phyloP scores from a whole-genome alignment of 805 yeast genomes.

The Cyberlindnera amylophila region DNA sequence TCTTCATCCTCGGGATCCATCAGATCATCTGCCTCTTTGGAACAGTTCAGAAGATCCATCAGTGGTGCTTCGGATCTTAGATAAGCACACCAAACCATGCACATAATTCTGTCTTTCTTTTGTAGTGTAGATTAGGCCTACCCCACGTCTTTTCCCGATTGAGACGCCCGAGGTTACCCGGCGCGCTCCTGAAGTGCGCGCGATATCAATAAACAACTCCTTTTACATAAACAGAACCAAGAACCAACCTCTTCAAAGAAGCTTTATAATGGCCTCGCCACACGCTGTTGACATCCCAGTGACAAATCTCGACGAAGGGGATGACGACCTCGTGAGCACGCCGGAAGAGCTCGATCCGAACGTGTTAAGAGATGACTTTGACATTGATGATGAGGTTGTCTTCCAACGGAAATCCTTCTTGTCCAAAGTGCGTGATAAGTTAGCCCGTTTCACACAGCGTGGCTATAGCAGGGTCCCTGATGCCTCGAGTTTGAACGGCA shows the following conservation, averaged over 20 bases:
- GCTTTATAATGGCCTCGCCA: slow-evolving; percentile 9
- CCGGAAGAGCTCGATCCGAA: slow-evolving; percentile 23
- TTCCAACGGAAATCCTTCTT: slow-evolving; percentile 10
- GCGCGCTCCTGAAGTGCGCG: too few relatives aligned
- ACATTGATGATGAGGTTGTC: slow-evolving; percentile 13
- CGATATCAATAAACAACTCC: too few relatives aligned
- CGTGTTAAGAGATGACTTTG: slow-evolving; percentile 27
- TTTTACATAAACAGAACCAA: too few relatives aligned
- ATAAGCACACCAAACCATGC: too few relatives aligned
- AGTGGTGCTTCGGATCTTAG: slow-evolving; percentile 34
- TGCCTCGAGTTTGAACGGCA: slow-evolving; percentile 19
- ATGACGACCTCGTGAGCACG: slow-evolving; percentile 28
- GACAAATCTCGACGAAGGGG: slow-evolving; percentile 46
- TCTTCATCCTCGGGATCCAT: slow-evolving; percentile 29
- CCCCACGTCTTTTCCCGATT: too few relatives aligned
- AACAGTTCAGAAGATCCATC: slow-evolving; percentile 41
- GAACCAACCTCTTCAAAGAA: slow-evolving; percentile 1
- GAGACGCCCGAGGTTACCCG: too few relatives aligned
- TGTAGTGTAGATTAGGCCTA: too few relatives aligned
- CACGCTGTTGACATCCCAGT: slow-evolving; percentile 52
- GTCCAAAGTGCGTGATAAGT: slow-evolving; percentile 10
- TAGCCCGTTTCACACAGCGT: slow-evolving; percentile 6
- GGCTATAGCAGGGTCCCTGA: slow-evolving; percentile 19
- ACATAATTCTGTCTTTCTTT: too few relatives aligned
- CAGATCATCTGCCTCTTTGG: slow-evolving; percentile 29